These are phyloP conservation scores for Apiospora malaysiana DNA, from an alignment of 2,329 filamentous ascomycete genomes.

Conservation along the genomic window DNA sequence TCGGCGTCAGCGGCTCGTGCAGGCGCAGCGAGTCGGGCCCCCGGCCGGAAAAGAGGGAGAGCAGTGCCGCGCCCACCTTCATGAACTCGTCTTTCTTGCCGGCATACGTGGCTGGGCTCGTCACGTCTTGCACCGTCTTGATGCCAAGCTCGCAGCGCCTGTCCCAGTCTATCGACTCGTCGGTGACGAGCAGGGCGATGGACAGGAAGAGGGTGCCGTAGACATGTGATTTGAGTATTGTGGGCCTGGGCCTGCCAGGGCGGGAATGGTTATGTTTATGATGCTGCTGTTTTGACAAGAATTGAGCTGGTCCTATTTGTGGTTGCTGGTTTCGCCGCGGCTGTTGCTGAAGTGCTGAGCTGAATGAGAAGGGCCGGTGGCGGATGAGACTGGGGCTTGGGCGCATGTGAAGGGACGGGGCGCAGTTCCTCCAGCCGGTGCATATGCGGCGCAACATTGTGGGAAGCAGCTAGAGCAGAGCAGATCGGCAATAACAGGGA, in stretches of 20 bases:
- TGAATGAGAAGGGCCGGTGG: background rate
- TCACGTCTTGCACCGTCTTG: constrained; percentile 24
- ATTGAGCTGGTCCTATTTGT: background rate
- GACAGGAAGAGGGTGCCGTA: constrained; percentile 30
- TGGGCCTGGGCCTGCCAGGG: background rate
- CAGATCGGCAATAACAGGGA: background rate
- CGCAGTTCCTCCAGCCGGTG: background rate
- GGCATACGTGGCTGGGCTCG: constrained; percentile 15
- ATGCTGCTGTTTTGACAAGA: too few relatives aligned
- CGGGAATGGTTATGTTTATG: background rate
- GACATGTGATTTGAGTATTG: constrained; percentile 25
- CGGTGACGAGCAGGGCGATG: constrained; percentile 28
- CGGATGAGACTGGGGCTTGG: background rate
- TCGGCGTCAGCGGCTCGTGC: constrained; percentile 21
- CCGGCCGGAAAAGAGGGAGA: constrained; percentile 21
- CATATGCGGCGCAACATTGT: background rate
- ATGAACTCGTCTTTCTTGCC: constrained; percentile 25
- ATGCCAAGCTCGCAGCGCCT: constrained; percentile 21
- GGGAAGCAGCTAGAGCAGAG: background rate
- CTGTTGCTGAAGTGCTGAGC: constrained; percentile 5
- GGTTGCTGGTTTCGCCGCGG: background rate
- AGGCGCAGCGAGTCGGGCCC: background rate
- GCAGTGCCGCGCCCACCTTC: background rate
- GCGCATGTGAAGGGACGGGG: background rate
- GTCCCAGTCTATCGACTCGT: constrained; percentile 25